Evolutionary conservation across 768 basidiomycete species (phyloP), one percentile per base, ranked within the genome.

Genomic region (Podaxis rugospora): DNA sequence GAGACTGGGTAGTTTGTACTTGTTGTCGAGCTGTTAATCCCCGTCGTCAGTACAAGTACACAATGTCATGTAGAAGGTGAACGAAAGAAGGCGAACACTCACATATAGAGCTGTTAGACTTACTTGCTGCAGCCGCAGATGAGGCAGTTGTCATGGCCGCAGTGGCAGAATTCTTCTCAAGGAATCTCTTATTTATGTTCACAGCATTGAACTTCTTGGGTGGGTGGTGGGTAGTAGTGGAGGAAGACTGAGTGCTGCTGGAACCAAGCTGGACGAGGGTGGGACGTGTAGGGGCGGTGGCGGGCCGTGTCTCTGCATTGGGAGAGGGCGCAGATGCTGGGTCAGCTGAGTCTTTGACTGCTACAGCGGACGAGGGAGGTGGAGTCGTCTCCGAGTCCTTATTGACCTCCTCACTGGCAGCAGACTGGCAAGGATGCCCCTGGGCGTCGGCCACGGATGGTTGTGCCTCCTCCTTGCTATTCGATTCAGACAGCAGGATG

Each of bases 111-210:
- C 77, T 79, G 35, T 81, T 83, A 9, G 81, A 63, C 74, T 86
- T 90, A 60, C 74, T 65, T 44, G 78, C 67, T 51, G 76, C 69
- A 35, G 80, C 77, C 53, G 71, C 70, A 21, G 82, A 73, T 27
- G 80, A 74, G 52, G 77, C 67, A 18, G 83, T 75, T 37, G 78
- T 68, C 25, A 84, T 70, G 23, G 86, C 78, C 25, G 86, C 78
- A 44, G 85, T 77, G 46, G 87, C 73, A 5, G 86, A 86, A 58
- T 89, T 90, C 82, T 95, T 96, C 78, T 94, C 91, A 46, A 98
- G 78, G 74, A 98, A 98, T 74, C 92, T 93, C 85, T 95, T 96
- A 79, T 93, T 96, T 73, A 98, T 93, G 70, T 93, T 94, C 64
- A 93, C 85, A 28, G 93, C 85, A 70, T 80, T 92, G 74, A 95